These are phyloP conservation scores for Telopea speciosissima DNA, from an alignment of 177 flowering plant species.

Conservation along the genomic window DNA sequence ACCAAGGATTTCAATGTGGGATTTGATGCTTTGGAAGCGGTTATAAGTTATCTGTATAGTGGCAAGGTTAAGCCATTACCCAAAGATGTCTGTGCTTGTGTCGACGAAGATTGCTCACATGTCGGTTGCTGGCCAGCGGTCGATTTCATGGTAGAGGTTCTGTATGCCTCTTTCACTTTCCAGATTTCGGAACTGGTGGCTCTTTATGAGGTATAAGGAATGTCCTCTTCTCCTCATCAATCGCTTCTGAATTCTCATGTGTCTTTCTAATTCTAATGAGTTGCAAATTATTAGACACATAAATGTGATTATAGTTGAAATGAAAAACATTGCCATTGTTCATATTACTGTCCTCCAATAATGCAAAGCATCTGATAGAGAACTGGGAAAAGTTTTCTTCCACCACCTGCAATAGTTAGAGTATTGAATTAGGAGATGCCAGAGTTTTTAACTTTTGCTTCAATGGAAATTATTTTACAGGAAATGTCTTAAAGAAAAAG, in stretches of 20 bases:
- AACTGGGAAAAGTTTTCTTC: background rate
- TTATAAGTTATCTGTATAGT: slow-evolving; percentile 53
- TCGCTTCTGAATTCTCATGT: background rate
- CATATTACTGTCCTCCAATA: background rate
- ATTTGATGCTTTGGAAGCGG: slow-evolving; percentile 49
- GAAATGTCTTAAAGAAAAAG: too few species aligned
- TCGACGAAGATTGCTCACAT: slow-evolving; percentile 63
- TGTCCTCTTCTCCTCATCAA: background rate
- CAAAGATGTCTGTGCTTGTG: slow-evolving; percentile 44
- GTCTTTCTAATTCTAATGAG: background rate
- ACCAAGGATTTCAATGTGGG: slow-evolving; percentile 56
- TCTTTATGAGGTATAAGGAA: slow-evolving; percentile 53
- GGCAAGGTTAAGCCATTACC: slow-evolving; percentile 44
- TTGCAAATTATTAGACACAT: too few species aligned
- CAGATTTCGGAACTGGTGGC: slow-evolving; percentile 61
- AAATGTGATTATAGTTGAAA: background rate
- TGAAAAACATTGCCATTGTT: too few species aligned
- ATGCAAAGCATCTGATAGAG: background rate
- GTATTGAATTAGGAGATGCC: too few species aligned
- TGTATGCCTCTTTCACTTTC: slow-evolving; percentile 59
- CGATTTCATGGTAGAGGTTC: slow-evolving; percentile 59
- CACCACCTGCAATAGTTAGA: background rate
- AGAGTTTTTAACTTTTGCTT: too few species aligned
- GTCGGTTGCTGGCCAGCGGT: slow-evolving; percentile 66
- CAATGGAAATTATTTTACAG: too few species aligned